Base-by-base conservation (phyloP, 768 basidiomycete genomes). In the Mycena metata region DNA sequence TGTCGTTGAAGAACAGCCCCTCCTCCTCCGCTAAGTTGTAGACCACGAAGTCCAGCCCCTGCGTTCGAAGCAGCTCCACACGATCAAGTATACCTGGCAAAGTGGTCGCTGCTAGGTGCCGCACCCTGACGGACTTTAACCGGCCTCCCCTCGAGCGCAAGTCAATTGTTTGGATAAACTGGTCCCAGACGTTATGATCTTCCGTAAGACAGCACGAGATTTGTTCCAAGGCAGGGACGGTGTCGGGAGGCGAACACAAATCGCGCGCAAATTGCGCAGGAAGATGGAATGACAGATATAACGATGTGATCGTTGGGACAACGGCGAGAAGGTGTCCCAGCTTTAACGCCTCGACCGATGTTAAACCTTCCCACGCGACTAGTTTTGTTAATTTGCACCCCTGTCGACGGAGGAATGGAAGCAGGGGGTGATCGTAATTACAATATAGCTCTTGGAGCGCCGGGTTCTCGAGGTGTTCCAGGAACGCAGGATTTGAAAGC, bases 371-470 rank as follows among this genome's bases (percentile, higher is more conserved):
- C 23, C 33, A 13, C 17, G 58, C 0, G 39, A 41, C 39, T 26
- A 65, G 19, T 39, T 51, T 65, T n/a, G 42, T 35, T 5, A 59
- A 19, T 36, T 23, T 42, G 45, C 39, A 56, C 3, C 12, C 17
- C 39, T 42, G 36, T 3, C 47, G 23, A 13, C 23, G 39, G 19
- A 57, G 41, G 33, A 50, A 39, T 3, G 33, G 19, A 26, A 64
- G 54, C 13, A 49, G n/a, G 1, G 3, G 24, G 23, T 2, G 6
- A 21, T n/a, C 8, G 35, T 21, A 24, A 9, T 47, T 9, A 5
- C 56, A 58, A 24, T 58, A 51, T 24, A 65, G 23, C n/a, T 65
- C 64, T 19, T n/a, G 15, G 26, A 65, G 64, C 11, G 64, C 64
- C 13, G 56, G 64, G 17, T 56, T 65, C 3, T 52, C 50, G 11